phyloP scores from a whole-genome alignment of 371 early-diverging fungal genomes.

The Rhizopus microsporus region DNA sequence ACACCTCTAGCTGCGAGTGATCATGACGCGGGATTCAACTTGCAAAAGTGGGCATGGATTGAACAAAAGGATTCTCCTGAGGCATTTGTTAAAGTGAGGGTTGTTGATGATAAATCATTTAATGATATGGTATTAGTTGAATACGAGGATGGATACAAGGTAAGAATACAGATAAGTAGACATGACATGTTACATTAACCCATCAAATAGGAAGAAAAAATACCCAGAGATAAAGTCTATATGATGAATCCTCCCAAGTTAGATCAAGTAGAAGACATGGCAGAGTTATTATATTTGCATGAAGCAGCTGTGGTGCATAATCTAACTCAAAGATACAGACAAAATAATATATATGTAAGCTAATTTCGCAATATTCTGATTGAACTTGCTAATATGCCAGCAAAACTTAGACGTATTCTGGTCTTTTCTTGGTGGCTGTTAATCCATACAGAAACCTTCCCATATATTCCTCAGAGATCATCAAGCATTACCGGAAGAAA shows the following conservation, averaged over 20 bases:
- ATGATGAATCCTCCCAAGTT: constrained; percentile 99
- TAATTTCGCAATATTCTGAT: neutral
- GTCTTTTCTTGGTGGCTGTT: constrained; percentile 98
- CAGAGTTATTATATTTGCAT: constrained; percentile 95
- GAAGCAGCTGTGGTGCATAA: constrained; percentile 99
- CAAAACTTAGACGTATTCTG: constrained; percentile 92
- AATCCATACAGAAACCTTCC: constrained; percentile 97
- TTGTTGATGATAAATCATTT: constrained; percentile 2
- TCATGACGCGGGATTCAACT: constrained; percentile 24
- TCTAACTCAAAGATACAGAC: constrained; percentile 86
- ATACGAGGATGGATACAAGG: constrained; percentile 17
- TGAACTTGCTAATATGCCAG: neutral
- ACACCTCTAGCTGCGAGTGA: constrained; percentile 3
- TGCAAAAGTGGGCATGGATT: constrained; percentile 26
- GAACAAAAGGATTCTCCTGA: constrained; percentile 4
- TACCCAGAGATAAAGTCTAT: constrained; percentile 68
- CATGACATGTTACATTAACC: neutral
- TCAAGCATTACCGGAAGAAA: constrained; percentile 80
- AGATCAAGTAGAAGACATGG: constrained; percentile 98
- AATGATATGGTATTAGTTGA: constrained; percentile 16
- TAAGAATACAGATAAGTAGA: neutral
- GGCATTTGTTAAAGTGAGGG: constrained; percentile 11
- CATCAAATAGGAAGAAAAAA: constrained; percentile 15
- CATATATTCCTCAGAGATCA: constrained; percentile 88
- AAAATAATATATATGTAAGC: constrained; percentile 92